A percentile compares a stretch with the other conserved stretches of the same genome.
phyloP scores from a whole-genome alignment of 257 asterid genomes.

The Solanum chilense region DNA sequence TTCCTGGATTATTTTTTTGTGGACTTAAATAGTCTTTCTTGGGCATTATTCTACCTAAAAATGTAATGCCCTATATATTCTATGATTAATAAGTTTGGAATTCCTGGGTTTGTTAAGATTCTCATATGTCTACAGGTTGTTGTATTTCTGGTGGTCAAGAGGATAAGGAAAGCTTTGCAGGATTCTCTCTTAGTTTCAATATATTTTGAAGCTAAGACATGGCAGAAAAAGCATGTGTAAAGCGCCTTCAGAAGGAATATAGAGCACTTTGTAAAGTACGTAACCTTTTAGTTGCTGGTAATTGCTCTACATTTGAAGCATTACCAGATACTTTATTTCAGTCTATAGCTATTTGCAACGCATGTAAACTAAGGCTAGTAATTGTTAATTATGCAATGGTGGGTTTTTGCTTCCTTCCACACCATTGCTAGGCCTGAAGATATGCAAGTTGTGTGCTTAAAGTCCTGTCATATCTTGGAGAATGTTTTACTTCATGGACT shows the following conservation, averaged over 20 bases:
- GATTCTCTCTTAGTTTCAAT: not conserved
- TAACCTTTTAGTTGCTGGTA: not conserved
- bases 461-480: not conserved
- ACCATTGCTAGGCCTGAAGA: not conserved
- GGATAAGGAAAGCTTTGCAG: not conserved
- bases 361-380: not conserved
- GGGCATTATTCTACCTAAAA: not conserved
- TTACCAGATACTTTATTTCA: not conserved
- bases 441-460: not conserved
- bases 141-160: not conserved
- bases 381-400: not conserved
- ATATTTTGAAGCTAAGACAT: constrained; percentile 18
- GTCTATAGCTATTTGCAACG: not conserved
- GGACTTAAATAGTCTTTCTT: not conserved
- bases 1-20: not conserved
- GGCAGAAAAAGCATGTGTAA: constrained; percentile 81
- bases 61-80: not conserved
- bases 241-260: constrained; percentile 96
- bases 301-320: not conserved
- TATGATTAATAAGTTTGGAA: not conserved
- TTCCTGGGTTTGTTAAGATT: not conserved
- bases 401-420: not conserved
- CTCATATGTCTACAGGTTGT: not conserved
- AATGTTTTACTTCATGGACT: not conserved
- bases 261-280: constrained; percentile 93